These are phyloP conservation scores for Bimuria novae-zelandiae DNA, from an alignment of 2,329 filamentous ascomycete genomes.

Conservation along the genomic window DNA sequence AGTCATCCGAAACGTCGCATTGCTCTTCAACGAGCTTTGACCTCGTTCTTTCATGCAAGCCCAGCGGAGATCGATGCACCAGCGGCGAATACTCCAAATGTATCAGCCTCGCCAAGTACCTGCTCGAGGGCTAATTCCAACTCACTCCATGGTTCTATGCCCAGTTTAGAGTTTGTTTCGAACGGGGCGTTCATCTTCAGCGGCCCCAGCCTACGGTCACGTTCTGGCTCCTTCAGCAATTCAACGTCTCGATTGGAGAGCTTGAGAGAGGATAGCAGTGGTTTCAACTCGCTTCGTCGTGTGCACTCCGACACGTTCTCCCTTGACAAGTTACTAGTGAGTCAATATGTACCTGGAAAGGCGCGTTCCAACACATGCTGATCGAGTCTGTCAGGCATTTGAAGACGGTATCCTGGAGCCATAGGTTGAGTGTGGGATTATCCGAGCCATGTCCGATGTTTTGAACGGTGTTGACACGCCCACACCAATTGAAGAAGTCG, in stretches of 20 bases:
- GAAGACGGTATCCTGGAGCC: slow-evolving; percentile 33
- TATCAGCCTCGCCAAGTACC: slow-evolving; percentile 28
- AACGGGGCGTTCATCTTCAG: slow-evolving; percentile 41
- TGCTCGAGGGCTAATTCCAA: slow-evolving; percentile 17
- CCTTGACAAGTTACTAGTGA: slow-evolving; percentile 18
- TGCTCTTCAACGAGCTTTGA: slow-evolving; percentile 33
- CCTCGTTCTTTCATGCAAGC: slow-evolving; percentile 30
- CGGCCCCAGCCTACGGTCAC: slow-evolving; percentile 34
- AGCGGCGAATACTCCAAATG: slow-evolving; percentile 8
- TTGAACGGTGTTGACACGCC: slow-evolving; percentile 25
- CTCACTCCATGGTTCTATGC: slow-evolving; percentile 27
- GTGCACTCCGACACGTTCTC: slow-evolving; percentile 29
- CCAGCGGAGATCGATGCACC: slow-evolving; percentile 5
- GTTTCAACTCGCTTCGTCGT: slow-evolving; percentile 14
- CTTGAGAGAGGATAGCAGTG: slow-evolving; percentile 21
- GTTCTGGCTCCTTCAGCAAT: slow-evolving; percentile 25
- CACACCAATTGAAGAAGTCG: slow-evolving; percentile 25
- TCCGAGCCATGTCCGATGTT: slow-evolving; percentile 34
- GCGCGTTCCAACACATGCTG: no score
- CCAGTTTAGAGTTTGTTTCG: slow-evolving; percentile 40
- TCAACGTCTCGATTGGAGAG: slow-evolving; percentile 27
- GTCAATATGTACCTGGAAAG: no score
- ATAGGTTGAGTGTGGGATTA: slow-evolving; percentile 19
- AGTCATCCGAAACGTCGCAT: slow-evolving; percentile 22
- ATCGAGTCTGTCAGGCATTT: slow-evolving; percentile 2